A percentile compares a stretch with the other conserved stretches of the same genome.
Conservation (phyloP, 495 filamentous ascomycete species). For the Chaetomium fimeti region DNA sequence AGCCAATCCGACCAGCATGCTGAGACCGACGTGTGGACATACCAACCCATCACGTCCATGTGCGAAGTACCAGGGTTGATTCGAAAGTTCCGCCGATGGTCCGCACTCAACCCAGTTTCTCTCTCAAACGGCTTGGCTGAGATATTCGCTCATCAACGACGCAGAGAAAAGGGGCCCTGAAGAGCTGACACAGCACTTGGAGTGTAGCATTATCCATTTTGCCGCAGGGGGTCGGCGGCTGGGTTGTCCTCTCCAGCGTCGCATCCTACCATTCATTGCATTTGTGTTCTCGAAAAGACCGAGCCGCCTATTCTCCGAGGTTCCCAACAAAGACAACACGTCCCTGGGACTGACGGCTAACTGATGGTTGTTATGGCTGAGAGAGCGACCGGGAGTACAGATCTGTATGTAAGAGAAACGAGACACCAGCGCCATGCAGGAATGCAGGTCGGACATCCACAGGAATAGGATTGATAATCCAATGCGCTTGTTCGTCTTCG, state of each 20-base stretch:
- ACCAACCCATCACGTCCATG: no score
- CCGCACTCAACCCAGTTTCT: neutral
- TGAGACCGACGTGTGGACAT: neutral
- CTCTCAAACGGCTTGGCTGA: neutral
- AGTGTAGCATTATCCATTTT: constrained; percentile 34
- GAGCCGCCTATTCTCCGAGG: constrained; percentile 20
- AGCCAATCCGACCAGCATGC: constrained; percentile 13
- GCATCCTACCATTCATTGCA: constrained; percentile 18
- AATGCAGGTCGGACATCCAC: no score
- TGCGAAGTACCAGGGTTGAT: neutral
- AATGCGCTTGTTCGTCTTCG: no score
- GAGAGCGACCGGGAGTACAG: neutral
- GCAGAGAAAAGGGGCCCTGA: neutral
- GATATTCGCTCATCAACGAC: neutral
- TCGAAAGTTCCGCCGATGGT: neutral
- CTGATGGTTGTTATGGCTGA: no score
- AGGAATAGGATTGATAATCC: no score
- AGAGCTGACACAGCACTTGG: constrained; percentile 14
- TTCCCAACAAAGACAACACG: neutral
- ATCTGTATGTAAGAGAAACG: no score
- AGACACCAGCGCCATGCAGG: no score
- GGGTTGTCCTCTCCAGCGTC: constrained; percentile 17
- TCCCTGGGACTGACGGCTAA: neutral
- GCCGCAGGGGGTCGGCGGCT: constrained; percentile 23
- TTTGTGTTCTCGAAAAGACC: constrained; percentile 20